Evolutionary conservation across 129 eudicot genomes (phyloP), one percentile per base, ranked within the genome.

Genomic region (Heracleum sosnowskyi): DNA sequence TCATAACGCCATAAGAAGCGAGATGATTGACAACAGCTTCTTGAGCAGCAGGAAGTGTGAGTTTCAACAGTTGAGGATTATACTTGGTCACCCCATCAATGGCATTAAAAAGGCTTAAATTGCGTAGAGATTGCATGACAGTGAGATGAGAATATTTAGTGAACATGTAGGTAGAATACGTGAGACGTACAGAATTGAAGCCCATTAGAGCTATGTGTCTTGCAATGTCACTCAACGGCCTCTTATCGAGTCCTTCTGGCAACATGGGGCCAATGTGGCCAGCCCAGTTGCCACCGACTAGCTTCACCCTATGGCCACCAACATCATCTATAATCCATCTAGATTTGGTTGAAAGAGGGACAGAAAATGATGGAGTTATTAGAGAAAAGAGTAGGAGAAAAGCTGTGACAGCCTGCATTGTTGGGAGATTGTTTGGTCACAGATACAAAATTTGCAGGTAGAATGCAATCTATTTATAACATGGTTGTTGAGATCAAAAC

Each of bases 121-220:
- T 53, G 24, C 79, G 64, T 3, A 86, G 63, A 3, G 89, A 86
- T 36, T 78, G 76, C 2, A 70, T 22, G 10, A 83, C 85, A 13
- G 81, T 80, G n/a, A 81, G 79, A 22, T 69, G 75, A 2, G 78
- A 7, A 41, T 77, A 79, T 18, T 83, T 60, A 0, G 89, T 86
- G 81, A 80, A 86, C 89, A 86, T 83, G 60, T 29, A 83, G 0
- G 83, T 78, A 33, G 89, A 72, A 80, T 84, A 86, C 0, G 89
- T 86, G 77, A 86, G 66, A 3, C 89, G 74, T 47, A 86, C 85
- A 34, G 85, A 83, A 40, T 83, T 86, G 33, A 80, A 86, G 3
- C 87, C 87, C 68, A 60, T 77, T 5, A 64, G 28, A 72, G 78
- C 72, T 31, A 86, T 41, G 10, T 64, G 29, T 4, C 22, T 26